A percentile compares a stretch with the other conserved stretches of the same genome.
phyloP scores from a whole-genome alignment of 2,329 filamentous ascomycete genomes.

The Clarireedia sp. region DNA sequence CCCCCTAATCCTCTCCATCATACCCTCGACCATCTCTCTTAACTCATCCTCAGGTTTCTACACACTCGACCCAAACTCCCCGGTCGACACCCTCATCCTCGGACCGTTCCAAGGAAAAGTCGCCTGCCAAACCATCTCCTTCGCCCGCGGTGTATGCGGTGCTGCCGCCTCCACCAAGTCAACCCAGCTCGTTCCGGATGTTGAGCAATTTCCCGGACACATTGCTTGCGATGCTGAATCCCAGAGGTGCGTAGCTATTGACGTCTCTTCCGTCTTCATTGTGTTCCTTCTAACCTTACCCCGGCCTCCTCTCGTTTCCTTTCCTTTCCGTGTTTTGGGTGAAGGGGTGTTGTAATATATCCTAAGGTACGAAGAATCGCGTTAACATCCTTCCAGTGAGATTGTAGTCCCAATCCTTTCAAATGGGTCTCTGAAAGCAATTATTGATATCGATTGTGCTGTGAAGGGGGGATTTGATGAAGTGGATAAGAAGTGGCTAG shows the following conservation, averaged over 20 bases:
- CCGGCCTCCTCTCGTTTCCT: too few relatives aligned
- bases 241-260: conserved; percentile 27
- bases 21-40: neutral
- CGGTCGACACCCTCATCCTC: conserved; percentile 54
- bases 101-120: conserved; percentile 75
- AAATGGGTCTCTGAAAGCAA: conserved; percentile 50
- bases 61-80: conserved; percentile 44
- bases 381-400: conserved; percentile 45
- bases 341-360: too few relatives aligned
- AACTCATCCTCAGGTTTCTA: conserved; percentile 55
- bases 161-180: conserved; percentile 50
- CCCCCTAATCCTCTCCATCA: neutral
- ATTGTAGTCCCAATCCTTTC: conserved; percentile 65
- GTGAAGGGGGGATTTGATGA: conserved; percentile 59
- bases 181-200: conserved; percentile 63
- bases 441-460: conserved; percentile 75
- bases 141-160: conserved; percentile 70
- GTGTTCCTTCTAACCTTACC: too few relatives aligned
- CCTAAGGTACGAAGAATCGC: too few relatives aligned
- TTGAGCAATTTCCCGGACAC: conserved; percentile 68
- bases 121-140: conserved; percentile 70
- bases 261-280: too few relatives aligned
- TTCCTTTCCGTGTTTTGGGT: too few relatives aligned
- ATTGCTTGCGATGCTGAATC: conserved; percentile 74
- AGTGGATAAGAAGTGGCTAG: conserved; percentile 57